phyloP scores from a whole-genome alignment of 352 stramenopile species.

The Elongisporangium prolatum region DNA sequence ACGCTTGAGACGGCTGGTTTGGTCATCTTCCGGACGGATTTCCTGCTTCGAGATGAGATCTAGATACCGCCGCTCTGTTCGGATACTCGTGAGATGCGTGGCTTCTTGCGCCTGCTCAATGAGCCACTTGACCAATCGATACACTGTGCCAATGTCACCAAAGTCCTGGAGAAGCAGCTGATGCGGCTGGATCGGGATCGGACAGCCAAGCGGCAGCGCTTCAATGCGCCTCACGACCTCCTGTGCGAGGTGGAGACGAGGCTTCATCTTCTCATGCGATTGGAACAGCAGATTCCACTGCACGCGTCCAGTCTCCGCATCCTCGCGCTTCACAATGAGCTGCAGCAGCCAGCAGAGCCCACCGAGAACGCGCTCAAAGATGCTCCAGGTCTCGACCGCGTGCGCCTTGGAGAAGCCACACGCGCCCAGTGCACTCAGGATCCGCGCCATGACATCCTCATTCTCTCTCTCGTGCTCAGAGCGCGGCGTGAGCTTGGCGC shows the following conservation, averaged over 20 bases:
- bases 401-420: conserved; percentile 43
- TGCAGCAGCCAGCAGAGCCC: conserved; percentile 62
- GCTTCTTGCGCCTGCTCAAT: conserved; percentile 27
- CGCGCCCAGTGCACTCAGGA: conserved; percentile 25
- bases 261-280: conserved; percentile 57
- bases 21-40: not conserved
- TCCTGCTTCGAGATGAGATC: conserved; percentile 8
- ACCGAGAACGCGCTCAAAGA: conserved; percentile 61
- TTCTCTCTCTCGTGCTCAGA: not conserved
- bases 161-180: conserved; percentile 78
- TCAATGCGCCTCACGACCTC: conserved; percentile 46
- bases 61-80: conserved; percentile 24
- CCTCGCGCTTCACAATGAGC: conserved; percentile 44
- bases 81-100: conserved; percentile 35
- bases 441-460: conserved; percentile 11
- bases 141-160: conserved; percentile 56
- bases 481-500: not conserved
- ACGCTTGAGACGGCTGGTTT: not conserved
- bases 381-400: conserved; percentile 29
- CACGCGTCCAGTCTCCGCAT: conserved; percentile 31
- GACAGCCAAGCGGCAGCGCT: conserved; percentile 21
- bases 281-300: conserved; percentile 68
- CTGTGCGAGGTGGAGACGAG: conserved; percentile 63
- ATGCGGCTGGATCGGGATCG: conserved; percentile 50
- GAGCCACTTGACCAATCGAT: conserved; percentile 50